Evolutionary conservation across 352 stramenopile genomes (phyloP).

Genomic region (Pseudoperonospora humuli): DNA sequence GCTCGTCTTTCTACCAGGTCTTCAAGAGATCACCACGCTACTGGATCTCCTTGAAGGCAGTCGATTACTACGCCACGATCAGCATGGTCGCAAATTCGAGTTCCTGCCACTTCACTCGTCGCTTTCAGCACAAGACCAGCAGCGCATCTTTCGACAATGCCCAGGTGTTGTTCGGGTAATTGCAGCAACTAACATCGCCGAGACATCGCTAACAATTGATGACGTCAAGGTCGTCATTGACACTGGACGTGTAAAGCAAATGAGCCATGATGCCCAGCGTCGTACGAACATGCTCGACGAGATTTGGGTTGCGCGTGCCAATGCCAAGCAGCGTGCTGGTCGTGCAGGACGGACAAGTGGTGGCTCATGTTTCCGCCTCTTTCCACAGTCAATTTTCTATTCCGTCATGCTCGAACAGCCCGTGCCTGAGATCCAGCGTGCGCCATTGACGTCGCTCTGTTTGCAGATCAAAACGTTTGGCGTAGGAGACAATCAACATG

Average conservation of each 20-base stretch:
- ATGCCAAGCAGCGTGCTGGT: constrained; percentile 83
- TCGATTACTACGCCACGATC: constrained; percentile 38
- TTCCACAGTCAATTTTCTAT: constrained; percentile 67
- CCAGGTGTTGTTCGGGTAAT: constrained; percentile 87
- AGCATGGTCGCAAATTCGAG: constrained; percentile 34
- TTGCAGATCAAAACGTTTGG: constrained; percentile 92
- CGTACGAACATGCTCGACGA: constrained; percentile 87
- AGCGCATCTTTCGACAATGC: constrained; percentile 84
- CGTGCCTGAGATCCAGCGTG: constrained; percentile 93
- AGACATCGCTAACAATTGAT: constrained; percentile 94
- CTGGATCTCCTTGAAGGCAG: constrained; percentile 60
- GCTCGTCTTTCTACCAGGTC: constrained; percentile 93
- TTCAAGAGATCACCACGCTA: constrained; percentile 90
- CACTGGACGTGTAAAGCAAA: constrained; percentile 90
- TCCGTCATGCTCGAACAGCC: constrained; percentile 70
- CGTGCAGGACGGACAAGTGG: constrained; percentile 90
- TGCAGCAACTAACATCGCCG: constrained; percentile 94
- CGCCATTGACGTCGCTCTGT: constrained; percentile 92
- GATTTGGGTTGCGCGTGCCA: constrained; percentile 87
- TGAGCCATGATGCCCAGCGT: constrained; percentile 67
- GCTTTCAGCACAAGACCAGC: constrained; percentile 90
- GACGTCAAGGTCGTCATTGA: constrained; percentile 95
- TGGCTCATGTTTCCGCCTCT: constrained; percentile 87
- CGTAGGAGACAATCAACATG: constrained; percentile 36
- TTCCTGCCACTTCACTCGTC: constrained; percentile 91